Evolutionary conservation across 1,139 yeast species (phyloP).

Genomic region (Suhomyces maxii): DNA sequence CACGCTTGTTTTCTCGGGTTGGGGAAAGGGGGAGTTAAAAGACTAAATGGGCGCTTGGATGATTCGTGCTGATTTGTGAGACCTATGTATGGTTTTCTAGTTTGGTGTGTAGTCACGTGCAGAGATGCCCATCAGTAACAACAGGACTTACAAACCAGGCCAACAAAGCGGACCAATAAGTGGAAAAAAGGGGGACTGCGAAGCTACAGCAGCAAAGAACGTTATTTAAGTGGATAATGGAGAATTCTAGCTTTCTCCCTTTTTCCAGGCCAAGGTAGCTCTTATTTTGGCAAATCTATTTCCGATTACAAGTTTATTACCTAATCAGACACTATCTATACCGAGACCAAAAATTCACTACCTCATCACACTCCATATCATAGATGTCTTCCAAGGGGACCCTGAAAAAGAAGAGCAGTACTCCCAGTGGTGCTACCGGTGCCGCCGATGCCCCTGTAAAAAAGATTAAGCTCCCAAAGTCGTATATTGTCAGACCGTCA

Average conservation of each 20-base stretch:
- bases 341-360: not conserved
- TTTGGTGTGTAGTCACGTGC: not conserved
- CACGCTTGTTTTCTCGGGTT: too few species aligned
- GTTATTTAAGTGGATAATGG: too few species aligned
- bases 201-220: too few species aligned
- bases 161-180: not conserved
- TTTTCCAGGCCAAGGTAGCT: too few species aligned
- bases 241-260: too few species aligned
- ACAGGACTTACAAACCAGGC: not conserved
- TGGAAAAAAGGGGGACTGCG: too few species aligned
- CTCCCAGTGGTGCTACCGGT: slow-evolving; percentile 20
- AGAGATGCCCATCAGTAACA: not conserved
- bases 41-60: too few species aligned
- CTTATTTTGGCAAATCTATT: too few species aligned
- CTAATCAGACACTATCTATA: too few species aligned
- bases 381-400: slow-evolving; percentile 32
- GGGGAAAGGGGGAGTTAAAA: too few species aligned
- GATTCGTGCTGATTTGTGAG: not conserved
- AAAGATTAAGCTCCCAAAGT: slow-evolving; percentile 47
- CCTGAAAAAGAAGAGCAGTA: slow-evolving; percentile 26
- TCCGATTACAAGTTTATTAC: too few species aligned
- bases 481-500: slow-evolving; percentile 62
- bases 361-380: not conserved
- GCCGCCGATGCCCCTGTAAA: slow-evolving; percentile 24
- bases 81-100: too few species aligned